Conservation (phyloP, 768 basidiomycete genomes). For the Suillus plorans region DNA sequence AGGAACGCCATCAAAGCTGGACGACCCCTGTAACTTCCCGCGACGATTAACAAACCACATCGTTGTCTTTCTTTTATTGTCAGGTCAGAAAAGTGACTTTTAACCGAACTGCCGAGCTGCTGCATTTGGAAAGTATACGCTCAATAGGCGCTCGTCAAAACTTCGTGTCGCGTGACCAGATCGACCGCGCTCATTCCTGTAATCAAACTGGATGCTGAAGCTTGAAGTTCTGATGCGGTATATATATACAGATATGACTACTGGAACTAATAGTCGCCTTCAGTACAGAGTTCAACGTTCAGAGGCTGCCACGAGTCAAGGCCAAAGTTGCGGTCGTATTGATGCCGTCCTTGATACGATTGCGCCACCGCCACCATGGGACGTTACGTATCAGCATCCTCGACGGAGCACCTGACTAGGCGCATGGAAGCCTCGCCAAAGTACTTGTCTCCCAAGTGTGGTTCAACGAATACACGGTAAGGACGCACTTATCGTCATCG, state of each 20-base stretch:
- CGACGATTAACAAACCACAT: background rate
- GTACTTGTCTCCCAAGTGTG: background rate
- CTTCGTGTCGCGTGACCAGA: background rate
- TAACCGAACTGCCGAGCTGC: background rate
- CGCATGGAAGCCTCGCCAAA: background rate
- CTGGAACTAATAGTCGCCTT: background rate
- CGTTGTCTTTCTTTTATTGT: background rate
- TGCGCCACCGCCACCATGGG: background rate
- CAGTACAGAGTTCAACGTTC: background rate
- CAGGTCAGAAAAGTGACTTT: background rate
- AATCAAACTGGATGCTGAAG: background rate
- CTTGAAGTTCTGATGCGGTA: background rate
- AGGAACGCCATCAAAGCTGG: conserved; percentile 1
- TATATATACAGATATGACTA: background rate
- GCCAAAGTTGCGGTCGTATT: background rate
- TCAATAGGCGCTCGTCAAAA: background rate
- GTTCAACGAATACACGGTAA: background rate
- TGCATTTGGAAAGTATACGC: background rate
- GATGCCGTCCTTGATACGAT: background rate
- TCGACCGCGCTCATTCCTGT: background rate
- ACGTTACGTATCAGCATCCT: background rate
- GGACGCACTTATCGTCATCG: background rate
- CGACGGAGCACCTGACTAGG: background rate
- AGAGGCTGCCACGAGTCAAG: background rate
- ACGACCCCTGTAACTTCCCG: background rate